Conservation (phyloP, 208 protist species). For the Acanthamoeba lugdunensis region DNA sequence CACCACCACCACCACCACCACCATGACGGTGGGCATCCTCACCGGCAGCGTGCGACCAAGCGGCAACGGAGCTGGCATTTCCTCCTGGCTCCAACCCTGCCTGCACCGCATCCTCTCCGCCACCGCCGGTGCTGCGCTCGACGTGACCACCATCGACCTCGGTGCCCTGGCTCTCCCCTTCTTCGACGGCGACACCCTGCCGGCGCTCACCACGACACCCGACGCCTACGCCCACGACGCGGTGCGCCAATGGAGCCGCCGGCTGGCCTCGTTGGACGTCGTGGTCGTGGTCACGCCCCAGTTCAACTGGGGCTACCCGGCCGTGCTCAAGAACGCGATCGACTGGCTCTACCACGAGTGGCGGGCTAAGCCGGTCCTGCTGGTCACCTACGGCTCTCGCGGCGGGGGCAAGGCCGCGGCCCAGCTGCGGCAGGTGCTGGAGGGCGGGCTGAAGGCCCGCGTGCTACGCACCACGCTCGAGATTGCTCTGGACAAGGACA, state of each 20-base stretch:
- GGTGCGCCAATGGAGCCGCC: not conserved
- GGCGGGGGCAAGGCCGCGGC: conserved; percentile 10
- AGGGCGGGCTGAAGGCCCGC: conserved; percentile 27
- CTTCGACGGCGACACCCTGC: not conserved
- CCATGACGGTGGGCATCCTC: not conserved
- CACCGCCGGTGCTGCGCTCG: not conserved
- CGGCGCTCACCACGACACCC: not conserved
- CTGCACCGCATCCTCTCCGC: not conserved
- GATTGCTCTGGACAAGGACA: not conserved
- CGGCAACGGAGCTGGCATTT: not conserved
- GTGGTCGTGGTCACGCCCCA: conserved; percentile 48
- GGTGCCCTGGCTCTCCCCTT: not conserved
- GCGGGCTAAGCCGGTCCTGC: conserved; percentile 7
- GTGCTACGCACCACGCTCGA: not conserved
- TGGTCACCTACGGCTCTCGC: conserved; percentile 31
- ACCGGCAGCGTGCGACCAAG: not conserved
- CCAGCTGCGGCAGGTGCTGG: conserved; percentile 34
- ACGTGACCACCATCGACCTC: not conserved
- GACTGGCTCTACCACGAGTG: conserved; percentile 60
- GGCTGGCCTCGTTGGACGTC: conserved; percentile 5
- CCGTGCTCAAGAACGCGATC: conserved; percentile 44
- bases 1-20: not conserved
- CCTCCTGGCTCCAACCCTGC: not conserved
- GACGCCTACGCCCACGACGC: not conserved
- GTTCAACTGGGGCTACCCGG: conserved; percentile 65